These are phyloP conservation scores for Pseudotsuga menziesii DNA, from an alignment of 75 land plant genomes.

Conservation along the genomic window DNA sequence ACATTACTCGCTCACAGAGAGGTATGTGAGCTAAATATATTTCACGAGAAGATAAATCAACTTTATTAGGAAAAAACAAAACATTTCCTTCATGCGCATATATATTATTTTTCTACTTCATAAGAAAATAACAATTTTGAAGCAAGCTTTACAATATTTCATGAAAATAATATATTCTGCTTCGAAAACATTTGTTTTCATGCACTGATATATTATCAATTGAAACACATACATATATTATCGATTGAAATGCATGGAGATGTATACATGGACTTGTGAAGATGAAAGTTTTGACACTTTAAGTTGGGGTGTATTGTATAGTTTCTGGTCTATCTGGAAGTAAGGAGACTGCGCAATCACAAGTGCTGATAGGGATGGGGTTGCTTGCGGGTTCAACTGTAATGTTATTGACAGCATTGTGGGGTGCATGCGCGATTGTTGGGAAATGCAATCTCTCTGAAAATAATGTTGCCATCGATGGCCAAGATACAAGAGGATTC, in stretches of 20 bases:
- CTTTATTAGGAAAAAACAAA: not conserved
- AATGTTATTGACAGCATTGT: slow-evolving; percentile 41
- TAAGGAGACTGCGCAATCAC: slow-evolving; percentile 31
- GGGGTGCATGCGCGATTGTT: slow-evolving; percentile 41
- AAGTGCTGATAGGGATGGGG: slow-evolving; percentile 53
- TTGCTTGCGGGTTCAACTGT: slow-evolving; percentile 51
- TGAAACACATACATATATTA: not conserved
- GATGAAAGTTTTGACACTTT: not conserved
- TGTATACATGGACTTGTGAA: not conserved
- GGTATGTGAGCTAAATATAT: not conserved
- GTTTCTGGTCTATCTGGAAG: slow-evolving; percentile 47
- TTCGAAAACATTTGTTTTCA: not conserved
- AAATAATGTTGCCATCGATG: slow-evolving; percentile 26
- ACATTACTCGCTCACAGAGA: not conserved
- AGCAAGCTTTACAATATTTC: not conserved
- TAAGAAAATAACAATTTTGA: not conserved
- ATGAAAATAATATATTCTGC: not conserved
- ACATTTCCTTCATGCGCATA: not conserved
- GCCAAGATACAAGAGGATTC: slow-evolving; percentile 34
- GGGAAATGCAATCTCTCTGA: slow-evolving; percentile 41
- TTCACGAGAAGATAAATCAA: not conserved
- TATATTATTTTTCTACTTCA: not conserved
- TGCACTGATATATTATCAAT: no score
- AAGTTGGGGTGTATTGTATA: slow-evolving; percentile 12
- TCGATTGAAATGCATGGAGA: not conserved